These are phyloP conservation scores for Dysphania ambrosioides DNA, from an alignment of 148 eudicot genomes.

Conservation along the genomic window DNA sequence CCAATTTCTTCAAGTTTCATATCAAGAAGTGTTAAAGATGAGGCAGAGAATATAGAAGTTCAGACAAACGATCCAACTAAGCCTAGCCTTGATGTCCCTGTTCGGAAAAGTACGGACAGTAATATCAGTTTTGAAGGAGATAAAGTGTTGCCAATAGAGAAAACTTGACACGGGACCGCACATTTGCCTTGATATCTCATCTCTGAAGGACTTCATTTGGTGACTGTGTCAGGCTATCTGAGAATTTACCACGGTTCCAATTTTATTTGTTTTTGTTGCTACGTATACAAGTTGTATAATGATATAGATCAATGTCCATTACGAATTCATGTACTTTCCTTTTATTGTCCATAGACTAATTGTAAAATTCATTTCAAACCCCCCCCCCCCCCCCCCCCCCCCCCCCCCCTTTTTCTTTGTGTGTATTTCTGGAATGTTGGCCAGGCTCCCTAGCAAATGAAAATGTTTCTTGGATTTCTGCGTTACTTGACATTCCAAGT, in stretches of 20 bases:
- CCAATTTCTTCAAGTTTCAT: slow-evolving; percentile 10
- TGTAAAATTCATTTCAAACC: background rate
- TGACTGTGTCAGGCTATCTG: background rate
- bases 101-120: background rate
- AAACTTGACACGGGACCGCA: background rate
- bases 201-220: background rate
- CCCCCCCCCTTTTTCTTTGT: too few species aligned
- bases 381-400: too few species aligned
- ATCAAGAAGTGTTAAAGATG: background rate
- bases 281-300: background rate
- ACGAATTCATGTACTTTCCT: background rate
- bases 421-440: background rate
- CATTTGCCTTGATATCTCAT: background rate
- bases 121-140: slow-evolving; percentile 11
- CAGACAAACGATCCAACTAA: background rate
- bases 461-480: background rate
- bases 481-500: background rate
- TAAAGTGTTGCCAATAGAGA: slow-evolving; percentile 6
- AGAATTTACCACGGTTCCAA: too few species aligned
- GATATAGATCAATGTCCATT: background rate
- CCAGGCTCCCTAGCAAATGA: background rate
- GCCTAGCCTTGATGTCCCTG: background rate
- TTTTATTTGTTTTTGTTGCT: background rate
- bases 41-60: background rate
- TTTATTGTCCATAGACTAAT: background rate